Evolutionary conservation across 768 basidiomycete genomes (phyloP).

Genomic region (Lentinula boryana): DNA sequence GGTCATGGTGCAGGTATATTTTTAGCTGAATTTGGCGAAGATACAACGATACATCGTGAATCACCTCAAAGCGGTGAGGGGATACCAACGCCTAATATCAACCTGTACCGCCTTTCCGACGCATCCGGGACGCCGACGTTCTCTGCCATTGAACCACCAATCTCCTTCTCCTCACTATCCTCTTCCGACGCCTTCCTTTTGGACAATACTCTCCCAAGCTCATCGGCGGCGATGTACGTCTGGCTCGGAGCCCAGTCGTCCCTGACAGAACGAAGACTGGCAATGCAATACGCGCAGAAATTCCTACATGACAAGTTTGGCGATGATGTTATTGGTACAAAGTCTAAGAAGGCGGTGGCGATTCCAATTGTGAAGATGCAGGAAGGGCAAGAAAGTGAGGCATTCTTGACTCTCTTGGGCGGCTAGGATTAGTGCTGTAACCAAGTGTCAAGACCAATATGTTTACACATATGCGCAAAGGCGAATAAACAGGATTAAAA

Average conservation of each 20-base stretch:
- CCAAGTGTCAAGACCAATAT: too few relatives aligned
- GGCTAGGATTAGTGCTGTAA: background rate
- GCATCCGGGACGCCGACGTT: constrained; percentile 33
- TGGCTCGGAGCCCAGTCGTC: constrained; percentile 53
- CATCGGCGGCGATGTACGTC: constrained; percentile 41
- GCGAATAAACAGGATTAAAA: too few relatives aligned
- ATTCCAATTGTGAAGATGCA: constrained; percentile 46
- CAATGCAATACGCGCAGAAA: constrained; percentile 49
- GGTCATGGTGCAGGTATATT: constrained; percentile 39
- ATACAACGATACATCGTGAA: constrained; percentile 14
- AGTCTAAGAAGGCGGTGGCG: constrained; percentile 19
- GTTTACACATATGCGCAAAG: too few relatives aligned
- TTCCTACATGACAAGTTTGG: constrained; percentile 38
- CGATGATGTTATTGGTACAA: constrained; percentile 8
- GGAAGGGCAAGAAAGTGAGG: constrained; percentile 46
- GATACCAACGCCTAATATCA: constrained; percentile 13
- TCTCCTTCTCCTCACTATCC: constrained; percentile 28
- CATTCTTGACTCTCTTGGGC: constrained; percentile 31
- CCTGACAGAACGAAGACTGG: constrained; percentile 40
- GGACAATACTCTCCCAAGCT: constrained; percentile 30
- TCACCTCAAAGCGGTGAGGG: background rate
- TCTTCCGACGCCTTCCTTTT: constrained; percentile 49
- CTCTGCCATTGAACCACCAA: constrained; percentile 22
- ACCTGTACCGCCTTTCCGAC: constrained; percentile 40
- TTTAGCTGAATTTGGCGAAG: constrained; percentile 39